Evolutionary conservation across 1,284 basidiomycete species (phyloP).

Genomic region (Sparassis latifolia): DNA sequence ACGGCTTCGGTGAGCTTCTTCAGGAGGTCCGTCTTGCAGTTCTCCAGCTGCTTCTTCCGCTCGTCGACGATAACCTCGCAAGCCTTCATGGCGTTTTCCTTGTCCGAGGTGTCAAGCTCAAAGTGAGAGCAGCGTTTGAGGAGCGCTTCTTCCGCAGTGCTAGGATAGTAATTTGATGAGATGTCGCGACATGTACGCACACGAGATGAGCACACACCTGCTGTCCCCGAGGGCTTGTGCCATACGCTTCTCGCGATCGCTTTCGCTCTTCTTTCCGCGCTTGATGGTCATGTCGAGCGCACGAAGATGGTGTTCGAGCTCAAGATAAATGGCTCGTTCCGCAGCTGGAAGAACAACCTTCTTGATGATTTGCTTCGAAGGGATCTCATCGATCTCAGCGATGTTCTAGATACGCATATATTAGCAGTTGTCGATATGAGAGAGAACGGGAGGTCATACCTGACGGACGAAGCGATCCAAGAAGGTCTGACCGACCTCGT

Average conservation of each 20-base stretch:
- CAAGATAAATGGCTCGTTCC: constrained; percentile 91
- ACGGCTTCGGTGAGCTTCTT: constrained; percentile 62
- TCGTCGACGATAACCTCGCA: constrained; percentile 88
- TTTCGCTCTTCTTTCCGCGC: constrained; percentile 80
- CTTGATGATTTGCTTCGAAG: constrained; percentile 65
- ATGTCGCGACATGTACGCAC: not conserved
- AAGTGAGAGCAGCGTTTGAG: constrained; percentile 93
- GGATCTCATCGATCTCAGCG: constrained; percentile 95
- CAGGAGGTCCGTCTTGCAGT: constrained; percentile 73
- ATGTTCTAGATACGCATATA: constrained; percentile 60
- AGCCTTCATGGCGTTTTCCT: constrained; percentile 79
- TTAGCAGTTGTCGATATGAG: not conserved
- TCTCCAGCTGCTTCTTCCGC: constrained; percentile 71
- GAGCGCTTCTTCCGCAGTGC: constrained; percentile 85
- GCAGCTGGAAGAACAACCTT: constrained; percentile 81
- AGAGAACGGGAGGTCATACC: constrained; percentile 34
- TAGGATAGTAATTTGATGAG: constrained; percentile 19
- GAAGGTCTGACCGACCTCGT: constrained; percentile 81
- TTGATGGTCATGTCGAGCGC: constrained; percentile 86
- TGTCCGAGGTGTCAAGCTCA: constrained; percentile 71
- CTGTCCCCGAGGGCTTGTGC: constrained; percentile 86
- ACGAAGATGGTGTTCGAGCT: constrained; percentile 91
- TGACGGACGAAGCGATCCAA: constrained; percentile 81
- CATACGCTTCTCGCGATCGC: constrained; percentile 86
- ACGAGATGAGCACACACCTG: constrained; percentile 44